phyloP scores from a whole-genome alignment of 2,329 filamentous ascomycete genomes.

The Cladosporium halotolerans region DNA sequence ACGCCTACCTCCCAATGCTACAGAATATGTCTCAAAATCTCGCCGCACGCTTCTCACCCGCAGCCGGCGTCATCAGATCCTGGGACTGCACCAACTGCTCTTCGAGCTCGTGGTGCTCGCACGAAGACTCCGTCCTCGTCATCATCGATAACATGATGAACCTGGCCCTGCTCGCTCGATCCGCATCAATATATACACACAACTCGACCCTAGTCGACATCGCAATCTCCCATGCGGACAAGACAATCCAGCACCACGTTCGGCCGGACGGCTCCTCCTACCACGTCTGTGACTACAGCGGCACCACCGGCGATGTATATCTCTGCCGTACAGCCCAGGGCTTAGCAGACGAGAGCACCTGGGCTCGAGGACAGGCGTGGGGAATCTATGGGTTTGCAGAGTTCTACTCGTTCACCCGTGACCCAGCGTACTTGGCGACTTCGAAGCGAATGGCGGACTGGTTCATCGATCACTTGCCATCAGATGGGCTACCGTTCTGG shows the following conservation, averaged over 20 bases:
- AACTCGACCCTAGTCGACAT: slow-evolving; percentile 13
- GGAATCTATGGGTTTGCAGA: slow-evolving; percentile 17
- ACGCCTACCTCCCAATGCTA: slow-evolving; percentile 12
- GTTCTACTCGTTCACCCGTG: slow-evolving; percentile 11
- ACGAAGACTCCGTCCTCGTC: slow-evolving; percentile 15
- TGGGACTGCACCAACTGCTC: slow-evolving; percentile 15
- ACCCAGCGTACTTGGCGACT: slow-evolving; percentile 11
- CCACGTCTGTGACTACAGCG: slow-evolving; percentile 15
- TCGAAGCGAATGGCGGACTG: slow-evolving; percentile 13
- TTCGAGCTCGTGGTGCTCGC: slow-evolving; percentile 8
- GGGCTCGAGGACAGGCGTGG: slow-evolving; percentile 18
- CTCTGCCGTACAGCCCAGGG: slow-evolving; percentile 18
- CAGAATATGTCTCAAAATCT: slow-evolving; percentile 15
- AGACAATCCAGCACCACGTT: slow-evolving; percentile 13
- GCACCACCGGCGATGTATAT: slow-evolving; percentile 14
- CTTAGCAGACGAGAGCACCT: slow-evolving; percentile 16
- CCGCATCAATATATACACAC: slow-evolving; percentile 11
- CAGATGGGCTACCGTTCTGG: slow-evolving; percentile 16
- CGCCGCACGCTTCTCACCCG: slow-evolving; percentile 14
- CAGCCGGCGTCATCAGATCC: slow-evolving; percentile 14
- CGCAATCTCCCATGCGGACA: slow-evolving; percentile 14
- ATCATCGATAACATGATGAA: slow-evolving; percentile 21
- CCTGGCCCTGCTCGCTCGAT: slow-evolving; percentile 14
- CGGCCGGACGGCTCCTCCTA: slow-evolving; percentile 15
- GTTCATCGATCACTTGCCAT: slow-evolving; percentile 15